A percentile compares a stretch with the other conserved stretches of the same genome.
Conservation (phyloP, 305 asterid species). For the Fraxinus dipetala region DNA sequence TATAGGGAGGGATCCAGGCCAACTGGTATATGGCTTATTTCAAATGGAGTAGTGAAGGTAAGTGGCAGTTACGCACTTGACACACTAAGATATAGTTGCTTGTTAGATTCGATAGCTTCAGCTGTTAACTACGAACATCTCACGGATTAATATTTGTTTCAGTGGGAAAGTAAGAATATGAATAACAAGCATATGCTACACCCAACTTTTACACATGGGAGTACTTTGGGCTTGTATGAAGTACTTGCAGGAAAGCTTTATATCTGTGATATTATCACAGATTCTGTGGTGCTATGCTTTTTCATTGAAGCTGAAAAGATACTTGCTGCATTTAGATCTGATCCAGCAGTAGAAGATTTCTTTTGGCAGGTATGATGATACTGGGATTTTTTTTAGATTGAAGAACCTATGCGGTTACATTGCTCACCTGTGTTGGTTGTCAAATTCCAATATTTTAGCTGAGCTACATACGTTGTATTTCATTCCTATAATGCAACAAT, state of each 20-base stretch:
- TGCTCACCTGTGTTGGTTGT: constrained; percentile 15
- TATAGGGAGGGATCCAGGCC: constrained; percentile 77
- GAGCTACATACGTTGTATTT: neutral
- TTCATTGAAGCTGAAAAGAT: constrained; percentile 73
- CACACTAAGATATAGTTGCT: neutral
- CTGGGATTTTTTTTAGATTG: constrained; percentile 12
- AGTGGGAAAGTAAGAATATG: constrained; percentile 65
- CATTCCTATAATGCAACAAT: constrained; percentile 6
- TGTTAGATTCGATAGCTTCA: neutral
- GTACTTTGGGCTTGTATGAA: constrained; percentile 93
- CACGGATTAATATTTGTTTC: constrained; percentile 25
- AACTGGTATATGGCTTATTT: constrained; percentile 76
- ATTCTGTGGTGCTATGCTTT: constrained; percentile 80
- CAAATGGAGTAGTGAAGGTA: constrained; percentile 94
- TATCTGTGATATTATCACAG: constrained; percentile 67
- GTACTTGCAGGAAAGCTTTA: constrained; percentile 85
- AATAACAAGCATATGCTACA: constrained; percentile 51
- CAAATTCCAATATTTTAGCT: constrained; percentile 19
- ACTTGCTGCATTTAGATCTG: constrained; percentile 56
- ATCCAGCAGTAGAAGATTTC: constrained; percentile 88
- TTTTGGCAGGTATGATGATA: constrained; percentile 77
- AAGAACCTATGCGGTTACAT: constrained; percentile 17
- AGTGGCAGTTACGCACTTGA: constrained; percentile 21
- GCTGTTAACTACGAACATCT: constrained; percentile 15
- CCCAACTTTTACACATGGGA: constrained; percentile 85